Conservation (phyloP, 1,284 basidiomycete species). For the Ganoderma resinaceum region DNA sequence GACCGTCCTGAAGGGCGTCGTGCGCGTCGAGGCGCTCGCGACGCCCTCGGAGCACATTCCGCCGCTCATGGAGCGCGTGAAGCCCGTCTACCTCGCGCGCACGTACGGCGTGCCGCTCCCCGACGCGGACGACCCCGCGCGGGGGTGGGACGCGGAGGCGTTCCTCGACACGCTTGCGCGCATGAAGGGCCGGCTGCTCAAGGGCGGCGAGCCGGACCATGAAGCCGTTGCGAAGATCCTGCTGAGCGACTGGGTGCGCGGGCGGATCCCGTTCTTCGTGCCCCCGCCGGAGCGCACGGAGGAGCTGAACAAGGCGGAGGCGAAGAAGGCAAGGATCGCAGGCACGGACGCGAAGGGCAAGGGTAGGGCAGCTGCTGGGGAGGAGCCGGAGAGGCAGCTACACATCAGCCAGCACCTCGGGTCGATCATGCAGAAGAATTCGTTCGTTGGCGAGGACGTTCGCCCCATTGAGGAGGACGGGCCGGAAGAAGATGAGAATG, state of each 20-base stretch:
- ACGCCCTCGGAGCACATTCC: conserved; percentile 96
- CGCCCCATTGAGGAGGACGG: conserved; percentile 56
- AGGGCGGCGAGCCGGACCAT: conserved; percentile 94
- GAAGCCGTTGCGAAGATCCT: conserved; percentile 96
- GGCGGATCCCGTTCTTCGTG: conserved; percentile 92
- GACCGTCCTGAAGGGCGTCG: conserved; percentile 96
- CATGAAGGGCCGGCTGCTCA: conserved; percentile 91
- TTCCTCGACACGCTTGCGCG: conserved; percentile 89
- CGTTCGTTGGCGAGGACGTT: conserved; percentile 77
- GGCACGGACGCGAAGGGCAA: conserved; percentile 45
- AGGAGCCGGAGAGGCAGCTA: conserved; percentile 37
- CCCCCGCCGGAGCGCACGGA: conserved; percentile 78
- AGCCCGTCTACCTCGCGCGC: conserved; percentile 91
- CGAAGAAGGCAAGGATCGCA: conserved; percentile 59
- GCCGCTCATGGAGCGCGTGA: conserved; percentile 86
- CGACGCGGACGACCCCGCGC: conserved; percentile 55
- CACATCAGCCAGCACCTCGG: conserved; percentile 77
- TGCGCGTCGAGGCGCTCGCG: conserved; percentile 95
- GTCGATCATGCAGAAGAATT: conserved; percentile 87
- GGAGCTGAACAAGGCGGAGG: conserved; percentile 70
- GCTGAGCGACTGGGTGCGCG: conserved; percentile 97
- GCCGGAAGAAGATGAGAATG: conserved; percentile 38
- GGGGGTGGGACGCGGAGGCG: conserved; percentile 76
- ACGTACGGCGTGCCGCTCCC: conserved; percentile 86
- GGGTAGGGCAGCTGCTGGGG: conserved; percentile 42